Evolutionary conservation across 2,329 filamentous ascomycete species (phyloP).

Genomic region (Beauveria asiatica): DNA sequence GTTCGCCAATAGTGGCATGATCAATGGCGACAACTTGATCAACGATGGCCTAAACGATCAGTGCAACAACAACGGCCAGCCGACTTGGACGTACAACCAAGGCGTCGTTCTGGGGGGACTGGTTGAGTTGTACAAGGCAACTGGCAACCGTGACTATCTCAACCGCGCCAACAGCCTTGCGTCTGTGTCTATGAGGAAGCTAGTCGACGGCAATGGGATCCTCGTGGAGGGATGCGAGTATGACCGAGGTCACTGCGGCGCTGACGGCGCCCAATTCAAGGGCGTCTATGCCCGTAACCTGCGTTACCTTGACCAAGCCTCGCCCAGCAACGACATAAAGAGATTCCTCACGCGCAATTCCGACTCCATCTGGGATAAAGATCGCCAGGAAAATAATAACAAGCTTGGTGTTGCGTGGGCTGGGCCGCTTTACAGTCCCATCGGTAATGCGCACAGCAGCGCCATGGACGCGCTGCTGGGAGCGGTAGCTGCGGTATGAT

Average conservation of each 20-base stretch:
- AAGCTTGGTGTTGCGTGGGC: constrained; percentile 57
- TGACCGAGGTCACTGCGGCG: constrained; percentile 28
- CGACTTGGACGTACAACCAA: constrained; percentile 50
- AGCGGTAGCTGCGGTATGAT: constrained; percentile 35
- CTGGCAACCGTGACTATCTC: constrained; percentile 32
- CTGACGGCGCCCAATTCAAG: constrained; percentile 59
- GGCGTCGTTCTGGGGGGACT: constrained; percentile 48
- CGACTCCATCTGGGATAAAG: constrained; percentile 54
- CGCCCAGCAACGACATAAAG: constrained; percentile 40
- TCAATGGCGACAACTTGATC: constrained; percentile 41
- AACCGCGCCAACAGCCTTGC: constrained; percentile 40
- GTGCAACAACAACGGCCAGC: constrained; percentile 43
- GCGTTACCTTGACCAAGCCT: constrained; percentile 43
- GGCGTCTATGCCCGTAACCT: constrained; percentile 62
- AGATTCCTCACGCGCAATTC: constrained; percentile 53
- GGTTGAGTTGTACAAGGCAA: constrained; percentile 40
- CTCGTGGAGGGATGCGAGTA: constrained; percentile 32
- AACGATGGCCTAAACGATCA: constrained; percentile 43
- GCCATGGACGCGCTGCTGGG: constrained; percentile 61
- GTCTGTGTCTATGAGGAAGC: constrained; percentile 37
- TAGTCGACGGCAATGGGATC: constrained; percentile 37
- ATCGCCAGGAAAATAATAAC: constrained; percentile 36
- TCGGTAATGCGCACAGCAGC: constrained; percentile 53
- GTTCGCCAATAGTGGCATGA: constrained; percentile 42
- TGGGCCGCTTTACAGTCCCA: constrained; percentile 45